These are phyloP conservation scores for Rhizopus arrhizus DNA, from an alignment of 371 early-diverging fungal genomes.

Conservation along the genomic window DNA sequence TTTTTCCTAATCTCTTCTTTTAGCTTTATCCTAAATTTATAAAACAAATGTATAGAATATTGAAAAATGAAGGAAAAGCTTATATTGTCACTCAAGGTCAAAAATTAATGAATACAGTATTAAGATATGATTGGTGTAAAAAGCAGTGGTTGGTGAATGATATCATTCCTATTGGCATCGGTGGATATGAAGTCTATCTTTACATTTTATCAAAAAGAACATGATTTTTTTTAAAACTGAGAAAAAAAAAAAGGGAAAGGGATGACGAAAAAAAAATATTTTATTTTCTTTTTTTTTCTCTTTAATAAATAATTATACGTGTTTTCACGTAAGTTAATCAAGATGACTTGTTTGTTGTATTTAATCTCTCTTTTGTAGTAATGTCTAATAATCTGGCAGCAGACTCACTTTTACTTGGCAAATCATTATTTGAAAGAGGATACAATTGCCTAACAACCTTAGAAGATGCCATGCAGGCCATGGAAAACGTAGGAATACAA, in stretches of 20 bases:
- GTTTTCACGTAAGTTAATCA: background rate
- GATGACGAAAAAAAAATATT: background rate
- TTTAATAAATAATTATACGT: background rate
- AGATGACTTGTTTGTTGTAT: background rate
- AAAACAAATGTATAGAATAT: constrained; percentile 35
- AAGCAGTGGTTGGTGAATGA: constrained; percentile 34
- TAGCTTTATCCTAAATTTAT: constrained; percentile 53
- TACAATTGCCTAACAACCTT: constrained; percentile 30
- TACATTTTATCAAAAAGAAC: constrained; percentile 31
- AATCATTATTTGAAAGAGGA: constrained; percentile 37
- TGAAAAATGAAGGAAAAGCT: constrained; percentile 39
- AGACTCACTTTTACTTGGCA: constrained; percentile 30
- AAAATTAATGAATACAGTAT: constrained; percentile 41
- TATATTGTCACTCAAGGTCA: constrained; percentile 50
- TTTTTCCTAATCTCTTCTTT: too few species aligned
- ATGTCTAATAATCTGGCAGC: constrained; percentile 22
- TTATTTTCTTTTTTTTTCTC: constrained; percentile 1
- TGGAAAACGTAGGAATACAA: constrained; percentile 32
- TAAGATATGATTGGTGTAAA: constrained; percentile 42
- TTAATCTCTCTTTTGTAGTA: background rate
- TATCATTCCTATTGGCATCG: constrained; percentile 38
- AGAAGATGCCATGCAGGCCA: constrained; percentile 37
- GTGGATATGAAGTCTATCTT: constrained; percentile 42
- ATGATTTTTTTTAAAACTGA: background rate
- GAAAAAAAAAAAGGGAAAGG: background rate